These are phyloP conservation scores for Capronia epimyces DNA, from an alignment of 2,329 filamentous ascomycete genomes.

Conservation along the genomic window DNA sequence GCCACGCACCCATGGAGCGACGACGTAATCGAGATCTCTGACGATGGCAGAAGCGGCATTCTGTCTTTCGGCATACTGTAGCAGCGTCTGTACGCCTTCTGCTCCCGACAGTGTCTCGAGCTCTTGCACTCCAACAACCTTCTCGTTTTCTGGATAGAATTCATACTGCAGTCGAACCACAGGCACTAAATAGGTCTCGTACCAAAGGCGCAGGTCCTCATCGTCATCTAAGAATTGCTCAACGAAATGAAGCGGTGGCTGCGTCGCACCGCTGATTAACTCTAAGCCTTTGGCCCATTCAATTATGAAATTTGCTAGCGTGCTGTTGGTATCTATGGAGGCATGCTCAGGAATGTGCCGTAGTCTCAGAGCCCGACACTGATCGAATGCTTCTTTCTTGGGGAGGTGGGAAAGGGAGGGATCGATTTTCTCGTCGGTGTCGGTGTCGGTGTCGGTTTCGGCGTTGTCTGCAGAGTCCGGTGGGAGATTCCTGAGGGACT, in stretches of 20 bases:
- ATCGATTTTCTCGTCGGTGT: constrained; percentile 35
- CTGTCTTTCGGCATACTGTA: constrained; percentile 41
- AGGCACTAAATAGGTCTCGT: constrained; percentile 55
- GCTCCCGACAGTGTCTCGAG: constrained; percentile 50
- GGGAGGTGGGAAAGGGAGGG: constrained; percentile 30
- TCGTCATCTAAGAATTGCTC: constrained; percentile 53
- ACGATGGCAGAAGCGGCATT: constrained; percentile 36
- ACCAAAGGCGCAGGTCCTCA: constrained; percentile 52
- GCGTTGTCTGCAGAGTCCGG: constrained; percentile 18
- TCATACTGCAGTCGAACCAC: constrained; percentile 57
- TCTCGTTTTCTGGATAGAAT: constrained; percentile 52
- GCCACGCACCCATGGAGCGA: constrained; percentile 61
- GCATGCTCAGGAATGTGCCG: constrained; percentile 9
- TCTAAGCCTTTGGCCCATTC: constrained; percentile 58
- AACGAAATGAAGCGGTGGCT: constrained; percentile 51
- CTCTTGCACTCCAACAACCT: constrained; percentile 44
- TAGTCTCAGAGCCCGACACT: constrained; percentile 14
- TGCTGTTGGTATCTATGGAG: constrained; percentile 21
- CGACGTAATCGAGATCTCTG: constrained; percentile 53
- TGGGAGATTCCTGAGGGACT: constrained; percentile 34
- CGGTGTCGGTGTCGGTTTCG: constrained; percentile 25
- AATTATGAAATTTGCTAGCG: constrained; percentile 50
- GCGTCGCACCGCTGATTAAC: constrained; percentile 52
- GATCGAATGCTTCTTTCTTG: constrained; percentile 13
- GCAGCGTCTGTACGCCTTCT: constrained; percentile 50